phyloP scores from a whole-genome alignment of 1,284 basidiomycete species.

The Trichosporon sp. region DNA sequence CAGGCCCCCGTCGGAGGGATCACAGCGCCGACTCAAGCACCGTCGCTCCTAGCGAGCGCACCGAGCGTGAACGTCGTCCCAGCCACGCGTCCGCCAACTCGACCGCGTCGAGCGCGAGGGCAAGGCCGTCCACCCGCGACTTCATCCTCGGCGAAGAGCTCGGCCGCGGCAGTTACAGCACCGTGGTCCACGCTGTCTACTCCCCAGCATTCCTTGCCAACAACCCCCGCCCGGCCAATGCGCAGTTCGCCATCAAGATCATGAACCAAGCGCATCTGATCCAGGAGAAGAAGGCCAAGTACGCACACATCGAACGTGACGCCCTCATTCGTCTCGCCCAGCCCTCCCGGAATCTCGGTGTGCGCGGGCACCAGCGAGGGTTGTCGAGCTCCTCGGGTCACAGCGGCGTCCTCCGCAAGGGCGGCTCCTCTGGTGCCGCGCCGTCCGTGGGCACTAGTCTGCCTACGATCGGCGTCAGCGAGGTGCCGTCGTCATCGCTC shows the following conservation, averaged over 20 bases:
- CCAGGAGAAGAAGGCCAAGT: slow-evolving; percentile 55
- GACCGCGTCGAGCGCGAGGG: slow-evolving; percentile 10
- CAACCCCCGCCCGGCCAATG: background rate
- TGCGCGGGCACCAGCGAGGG: slow-evolving; percentile 34
- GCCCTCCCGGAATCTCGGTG: slow-evolving; percentile 24
- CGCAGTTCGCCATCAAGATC: slow-evolving; percentile 53
- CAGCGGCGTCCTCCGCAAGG: slow-evolving; percentile 5
- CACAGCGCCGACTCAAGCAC: background rate
- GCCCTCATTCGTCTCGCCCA: slow-evolving; percentile 52
- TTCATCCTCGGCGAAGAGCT: slow-evolving; percentile 48
- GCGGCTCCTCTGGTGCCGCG: background rate
- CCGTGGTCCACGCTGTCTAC: slow-evolving; percentile 25
- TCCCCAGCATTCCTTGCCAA: background rate
- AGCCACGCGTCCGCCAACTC: slow-evolving; percentile 29
- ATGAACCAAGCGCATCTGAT: slow-evolving; percentile 53
- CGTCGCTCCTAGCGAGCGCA: background rate
- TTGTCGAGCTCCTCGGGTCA: slow-evolving; percentile 32
- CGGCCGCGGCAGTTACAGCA: slow-evolving; percentile 49
- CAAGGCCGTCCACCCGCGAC: slow-evolving; percentile 35
- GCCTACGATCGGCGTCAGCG: background rate
- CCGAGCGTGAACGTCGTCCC: slow-evolving; percentile 36
- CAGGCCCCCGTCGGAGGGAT: background rate
- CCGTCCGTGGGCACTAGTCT: background rate
- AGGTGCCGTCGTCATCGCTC: background rate
- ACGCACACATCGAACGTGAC: slow-evolving; percentile 55